Conservation (phyloP, 1,139 yeast species). For the Arxiozyma telluris region DNA sequence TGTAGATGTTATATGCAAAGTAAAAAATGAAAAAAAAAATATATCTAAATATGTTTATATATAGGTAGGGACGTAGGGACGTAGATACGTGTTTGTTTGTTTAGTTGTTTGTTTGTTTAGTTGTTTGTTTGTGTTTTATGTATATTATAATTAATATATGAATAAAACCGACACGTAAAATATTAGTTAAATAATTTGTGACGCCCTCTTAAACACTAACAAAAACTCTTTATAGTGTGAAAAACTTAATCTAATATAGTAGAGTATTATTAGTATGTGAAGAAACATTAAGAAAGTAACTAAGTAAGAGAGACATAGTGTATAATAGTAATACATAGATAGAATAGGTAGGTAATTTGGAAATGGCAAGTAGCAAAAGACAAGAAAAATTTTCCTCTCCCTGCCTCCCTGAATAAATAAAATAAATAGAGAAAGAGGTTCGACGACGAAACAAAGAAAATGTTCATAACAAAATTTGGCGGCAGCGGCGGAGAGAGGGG, state of each 20-base stretch:
- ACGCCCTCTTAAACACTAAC: neutral
- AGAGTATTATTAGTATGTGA: no score
- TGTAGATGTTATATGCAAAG: neutral
- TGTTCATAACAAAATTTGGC: neutral
- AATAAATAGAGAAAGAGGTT: neutral
- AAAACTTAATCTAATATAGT: neutral
- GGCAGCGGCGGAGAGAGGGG: no score
- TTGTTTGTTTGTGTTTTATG: neutral
- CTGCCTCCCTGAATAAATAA: neutral
- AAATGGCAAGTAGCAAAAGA: neutral
- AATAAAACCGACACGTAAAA: neutral
- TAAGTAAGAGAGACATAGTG: no score
- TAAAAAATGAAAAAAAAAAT: no score
- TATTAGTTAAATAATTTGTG: neutral
- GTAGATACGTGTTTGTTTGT: no score
- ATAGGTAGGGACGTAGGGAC: no score
- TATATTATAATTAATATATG: no score
- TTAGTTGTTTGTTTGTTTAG: no score
- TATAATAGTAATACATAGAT: no score
- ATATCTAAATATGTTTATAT: no score
- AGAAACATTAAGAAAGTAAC: neutral
- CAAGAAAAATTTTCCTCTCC: neutral
- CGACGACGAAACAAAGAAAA: neutral
- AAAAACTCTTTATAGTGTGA: neutral
- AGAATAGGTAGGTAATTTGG: neutral